Evolutionary conservation across 176 grass and related monocot species (phyloP).

Genomic region (Triticum monococcum): DNA sequence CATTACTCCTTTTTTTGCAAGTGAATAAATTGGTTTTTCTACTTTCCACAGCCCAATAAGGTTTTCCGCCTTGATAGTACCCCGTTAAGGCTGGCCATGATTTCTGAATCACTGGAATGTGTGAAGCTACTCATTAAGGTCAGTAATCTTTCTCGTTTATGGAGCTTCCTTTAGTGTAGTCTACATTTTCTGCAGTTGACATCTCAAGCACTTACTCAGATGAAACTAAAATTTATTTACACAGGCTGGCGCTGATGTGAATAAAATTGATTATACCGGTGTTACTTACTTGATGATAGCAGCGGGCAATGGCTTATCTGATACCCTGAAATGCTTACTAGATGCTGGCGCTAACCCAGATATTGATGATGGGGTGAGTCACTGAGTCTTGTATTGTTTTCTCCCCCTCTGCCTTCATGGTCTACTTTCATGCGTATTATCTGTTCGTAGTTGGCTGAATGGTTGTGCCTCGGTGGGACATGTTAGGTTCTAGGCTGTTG

Average conservation of each 20-base stretch:
- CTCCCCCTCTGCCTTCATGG: too few species aligned
- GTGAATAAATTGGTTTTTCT: neutral
- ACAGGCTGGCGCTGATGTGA: conserved; percentile 11
- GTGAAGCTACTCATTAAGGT: conserved; percentile 4
- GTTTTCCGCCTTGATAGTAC: conserved; percentile 9
- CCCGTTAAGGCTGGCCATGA: neutral
- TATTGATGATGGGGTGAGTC: neutral
- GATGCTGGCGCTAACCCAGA: conserved; percentile 21
- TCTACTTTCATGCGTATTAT: too few species aligned
- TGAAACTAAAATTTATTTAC: conserved; percentile 1
- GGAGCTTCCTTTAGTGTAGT: neutral
- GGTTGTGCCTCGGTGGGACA: too few species aligned
- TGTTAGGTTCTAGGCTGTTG: too few species aligned
- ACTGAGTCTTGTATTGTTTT: neutral
- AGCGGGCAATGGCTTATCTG: neutral
- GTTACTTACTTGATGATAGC: neutral
- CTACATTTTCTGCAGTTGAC: neutral
- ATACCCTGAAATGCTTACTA: conserved; percentile 19
- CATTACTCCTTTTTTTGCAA: neutral
- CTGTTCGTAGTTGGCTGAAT: too few species aligned
- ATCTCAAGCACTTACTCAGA: neutral
- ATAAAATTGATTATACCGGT: neutral
- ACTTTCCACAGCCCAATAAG: conserved; percentile 15
- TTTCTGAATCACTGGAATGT: neutral
- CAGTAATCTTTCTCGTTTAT: neutral